Evolutionary conservation across 352 stramenopile species (phyloP).

Genomic region (Globisporangium spinosum): DNA sequence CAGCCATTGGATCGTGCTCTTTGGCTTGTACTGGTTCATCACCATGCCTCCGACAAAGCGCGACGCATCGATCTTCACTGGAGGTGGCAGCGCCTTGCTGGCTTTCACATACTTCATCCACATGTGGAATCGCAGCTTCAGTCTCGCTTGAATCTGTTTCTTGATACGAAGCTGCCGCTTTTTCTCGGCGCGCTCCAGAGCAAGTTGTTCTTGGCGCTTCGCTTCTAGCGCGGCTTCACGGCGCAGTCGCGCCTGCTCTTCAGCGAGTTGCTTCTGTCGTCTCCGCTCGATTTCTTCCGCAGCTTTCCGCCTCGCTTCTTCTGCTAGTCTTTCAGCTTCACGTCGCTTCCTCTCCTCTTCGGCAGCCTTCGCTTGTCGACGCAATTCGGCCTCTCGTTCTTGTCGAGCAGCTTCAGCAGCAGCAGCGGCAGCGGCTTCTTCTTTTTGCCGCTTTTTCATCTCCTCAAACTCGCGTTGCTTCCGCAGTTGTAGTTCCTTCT

Average conservation of each 20-base stretch:
- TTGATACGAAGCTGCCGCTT: conserved; percentile 29
- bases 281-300: conserved; percentile 39
- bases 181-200: conserved; percentile 39
- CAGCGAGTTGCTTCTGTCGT: conserved; percentile 40
- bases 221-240: conserved; percentile 47
- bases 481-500: conserved; percentile 13
- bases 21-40: conserved; percentile 36
- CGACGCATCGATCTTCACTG: conserved; percentile 36
- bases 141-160: conserved; percentile 48
- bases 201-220: conserved; percentile 42
- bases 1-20: conserved; percentile 43
- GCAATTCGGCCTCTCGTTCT: conserved; percentile 23
- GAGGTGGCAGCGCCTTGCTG: conserved; percentile 36
- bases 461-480: conserved; percentile 18
- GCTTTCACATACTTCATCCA: conserved; percentile 67
- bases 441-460: conserved; percentile 22
- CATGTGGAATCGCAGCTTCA: conserved; percentile 52
- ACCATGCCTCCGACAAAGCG: conserved; percentile 18
- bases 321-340: conserved; percentile 26
- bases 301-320: conserved; percentile 35
- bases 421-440: conserved; percentile 22
- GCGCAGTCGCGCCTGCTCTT: conserved; percentile 34
- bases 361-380: conserved; percentile 24
- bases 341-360: conserved; percentile 39
- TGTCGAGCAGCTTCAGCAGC: conserved; percentile 9